Base-by-base conservation (phyloP, 768 basidiomycete genomes). In the Glaciozyma antarctica region DNA sequence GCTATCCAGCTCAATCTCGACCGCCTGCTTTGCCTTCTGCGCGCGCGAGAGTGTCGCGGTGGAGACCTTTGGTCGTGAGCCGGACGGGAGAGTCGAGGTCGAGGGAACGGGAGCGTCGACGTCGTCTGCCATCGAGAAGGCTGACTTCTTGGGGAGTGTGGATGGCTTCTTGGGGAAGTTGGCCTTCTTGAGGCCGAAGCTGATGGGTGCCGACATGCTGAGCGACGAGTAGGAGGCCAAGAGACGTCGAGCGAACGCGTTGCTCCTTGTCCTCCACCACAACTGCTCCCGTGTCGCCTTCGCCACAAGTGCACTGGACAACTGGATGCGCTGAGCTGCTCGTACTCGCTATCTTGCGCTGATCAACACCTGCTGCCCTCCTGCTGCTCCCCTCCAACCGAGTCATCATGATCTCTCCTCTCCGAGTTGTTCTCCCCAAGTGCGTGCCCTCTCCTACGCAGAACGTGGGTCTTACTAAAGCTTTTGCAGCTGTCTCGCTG, bases 1-100 rank as follows among this genome's bases (percentile, higher is more conserved):
- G 51, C 82, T 74, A 72, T 98, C 94, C 5, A 91, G 79, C 67
- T 81, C 80, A 78, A 85, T 82, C 75, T 93, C 92, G 58, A 82
- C 83, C 67, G 88, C 85, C 78, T 93, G 84, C 69, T 83, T 82
- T 74, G 85, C 51, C 65, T 62, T 64, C 41, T 68, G 63, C 1
- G 59, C 62, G 28, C 58, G 62, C 2, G 69, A 66, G n/a, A 72
- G 45, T 13, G 41, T 66, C 3, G 72, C 66, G 8, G 66, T 71
- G 28, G 62, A 64, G 3, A 67, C 61, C 16, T 47, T 45, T 10
- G 26, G 52, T 52, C 0, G 52, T 10, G 44, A 24, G 5, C 43
- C 13, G 22, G 22, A 19, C 59, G 44, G 41, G 60, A 44, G 24
- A 51, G 49, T n/a, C 57, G 7, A 52, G 21, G 13, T 38, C 0